Evolutionary conservation across 306 rosid species (phyloP).

Genomic region (Corylus avellana): DNA sequence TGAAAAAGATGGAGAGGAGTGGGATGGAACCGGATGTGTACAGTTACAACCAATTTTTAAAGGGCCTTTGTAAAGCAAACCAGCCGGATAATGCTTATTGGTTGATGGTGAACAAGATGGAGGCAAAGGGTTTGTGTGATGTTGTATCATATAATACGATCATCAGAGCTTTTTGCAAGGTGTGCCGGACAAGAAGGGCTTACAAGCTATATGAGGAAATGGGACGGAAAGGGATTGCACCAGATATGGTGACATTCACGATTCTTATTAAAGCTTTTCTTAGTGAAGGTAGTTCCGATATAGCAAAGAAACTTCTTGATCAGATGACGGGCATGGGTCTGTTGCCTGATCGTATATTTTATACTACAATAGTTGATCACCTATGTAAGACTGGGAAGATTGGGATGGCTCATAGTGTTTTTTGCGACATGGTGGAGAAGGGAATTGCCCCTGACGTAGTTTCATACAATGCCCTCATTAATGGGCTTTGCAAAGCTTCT

Average conservation of each 20-base stretch:
- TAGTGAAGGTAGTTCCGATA: constrained; percentile 57
- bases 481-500: constrained; percentile 76
- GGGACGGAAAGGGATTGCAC: constrained; percentile 64
- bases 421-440: constrained; percentile 67
- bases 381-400: constrained; percentile 64
- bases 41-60: constrained; percentile 77
- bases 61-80: constrained; percentile 67
- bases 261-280: constrained; percentile 70
- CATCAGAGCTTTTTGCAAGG: constrained; percentile 65
- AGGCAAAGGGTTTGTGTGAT: constrained; percentile 62
- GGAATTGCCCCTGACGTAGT: constrained; percentile 76
- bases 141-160: constrained; percentile 82
- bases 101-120: constrained; percentile 64
- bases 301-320: constrained; percentile 70
- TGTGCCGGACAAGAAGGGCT: constrained; percentile 49
- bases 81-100: constrained; percentile 67
- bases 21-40: constrained; percentile 74
- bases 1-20: constrained; percentile 64
- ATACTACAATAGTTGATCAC: constrained; percentile 67
- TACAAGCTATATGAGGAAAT: constrained; percentile 76
- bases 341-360: constrained; percentile 63
- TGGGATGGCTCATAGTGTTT: constrained; percentile 58
- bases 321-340: constrained; percentile 58
- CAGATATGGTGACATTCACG: constrained; percentile 78
- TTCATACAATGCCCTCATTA: constrained; percentile 83